These are phyloP conservation scores for Alternaria infectoria DNA, from an alignment of 2,329 filamentous ascomycete genomes.

Conservation along the genomic window DNA sequence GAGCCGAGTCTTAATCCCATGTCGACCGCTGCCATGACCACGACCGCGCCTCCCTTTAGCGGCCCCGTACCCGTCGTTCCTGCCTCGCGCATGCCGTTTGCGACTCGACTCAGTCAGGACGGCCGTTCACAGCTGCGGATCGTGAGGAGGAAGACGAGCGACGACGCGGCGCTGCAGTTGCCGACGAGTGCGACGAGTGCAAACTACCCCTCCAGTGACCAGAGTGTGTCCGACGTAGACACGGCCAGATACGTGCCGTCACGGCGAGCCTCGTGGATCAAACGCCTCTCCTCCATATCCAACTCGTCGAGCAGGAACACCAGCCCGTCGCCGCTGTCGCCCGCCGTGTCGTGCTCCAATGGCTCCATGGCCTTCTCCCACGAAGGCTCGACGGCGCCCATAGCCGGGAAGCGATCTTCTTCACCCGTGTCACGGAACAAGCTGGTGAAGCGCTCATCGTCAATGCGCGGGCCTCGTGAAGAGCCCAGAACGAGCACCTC, in stretches of 20 bases:
- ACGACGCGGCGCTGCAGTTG: constrained; percentile 28
- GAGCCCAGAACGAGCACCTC: constrained; percentile 59
- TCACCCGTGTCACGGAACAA: constrained; percentile 69
- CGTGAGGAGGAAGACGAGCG: constrained; percentile 44
- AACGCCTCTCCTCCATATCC: constrained; percentile 71
- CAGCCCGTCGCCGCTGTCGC: constrained; percentile 69
- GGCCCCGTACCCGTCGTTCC: constrained; percentile 30
- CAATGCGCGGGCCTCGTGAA: constrained; percentile 57
- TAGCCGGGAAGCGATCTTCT: constrained; percentile 56
- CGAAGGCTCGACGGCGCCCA: constrained; percentile 66
- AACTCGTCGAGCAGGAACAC: constrained; percentile 69
- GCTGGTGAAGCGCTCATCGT: constrained; percentile 74
- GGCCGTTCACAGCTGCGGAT: constrained; percentile 37
- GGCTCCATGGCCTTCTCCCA: constrained; percentile 57
- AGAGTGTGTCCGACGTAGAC: constrained; percentile 36
- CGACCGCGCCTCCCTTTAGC: constrained; percentile 30
- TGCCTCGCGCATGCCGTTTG: constrained; percentile 34
- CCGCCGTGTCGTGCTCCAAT: constrained; percentile 70
- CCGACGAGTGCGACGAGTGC: constrained; percentile 21
- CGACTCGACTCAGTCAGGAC: constrained; percentile 38
- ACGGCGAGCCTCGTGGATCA: constrained; percentile 70
- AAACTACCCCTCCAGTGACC: constrained; percentile 28
- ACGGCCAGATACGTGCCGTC: constrained; percentile 35
- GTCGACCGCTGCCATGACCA: constrained; percentile 36
- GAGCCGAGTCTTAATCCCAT: constrained; percentile 35